Conservation (phyloP, 257 asterid genomes). For the Paulownia fortunei region DNA sequence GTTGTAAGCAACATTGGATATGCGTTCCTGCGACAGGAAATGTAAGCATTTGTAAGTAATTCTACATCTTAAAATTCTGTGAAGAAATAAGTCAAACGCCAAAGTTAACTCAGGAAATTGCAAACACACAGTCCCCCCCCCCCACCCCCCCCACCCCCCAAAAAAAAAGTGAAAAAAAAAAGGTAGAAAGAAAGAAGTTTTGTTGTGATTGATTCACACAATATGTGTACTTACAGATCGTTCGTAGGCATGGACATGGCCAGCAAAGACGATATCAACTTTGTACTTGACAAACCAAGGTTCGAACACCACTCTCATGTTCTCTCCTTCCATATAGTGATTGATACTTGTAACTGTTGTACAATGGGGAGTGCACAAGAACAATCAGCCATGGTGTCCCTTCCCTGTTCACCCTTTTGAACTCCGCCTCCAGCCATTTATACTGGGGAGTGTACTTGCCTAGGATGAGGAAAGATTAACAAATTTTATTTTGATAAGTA, state of each 20-base stretch:
- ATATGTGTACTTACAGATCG: slow-evolving; percentile 59
- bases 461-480: slow-evolving; percentile 3
- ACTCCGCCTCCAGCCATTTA: slow-evolving; percentile 65
- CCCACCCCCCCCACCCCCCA: too few species aligned
- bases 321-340: slow-evolving; percentile 86
- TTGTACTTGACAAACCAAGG: slow-evolving; percentile 73
- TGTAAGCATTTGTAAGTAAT: background rate
- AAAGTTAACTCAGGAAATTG: background rate
- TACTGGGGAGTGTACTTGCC: slow-evolving; percentile 84
- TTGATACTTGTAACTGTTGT: slow-evolving; percentile 83
- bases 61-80: too few species aligned
- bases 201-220: too few species aligned
- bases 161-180: background rate
- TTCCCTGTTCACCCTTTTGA: slow-evolving; percentile 67
- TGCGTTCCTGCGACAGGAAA: slow-evolving; percentile 43
- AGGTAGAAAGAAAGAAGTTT: too few species aligned
- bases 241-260: slow-evolving; percentile 89
- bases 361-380: slow-evolving; percentile 77
- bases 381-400: slow-evolving; percentile 90
- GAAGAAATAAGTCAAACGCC: too few species aligned
- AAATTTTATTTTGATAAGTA: background rate
- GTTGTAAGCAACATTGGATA: slow-evolving; percentile 65
- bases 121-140: background rate
- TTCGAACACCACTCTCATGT: slow-evolving; percentile 83
- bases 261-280: slow-evolving; percentile 80